Conservation (phyloP, 805 yeast species). For the Candida morakotiae region DNA sequence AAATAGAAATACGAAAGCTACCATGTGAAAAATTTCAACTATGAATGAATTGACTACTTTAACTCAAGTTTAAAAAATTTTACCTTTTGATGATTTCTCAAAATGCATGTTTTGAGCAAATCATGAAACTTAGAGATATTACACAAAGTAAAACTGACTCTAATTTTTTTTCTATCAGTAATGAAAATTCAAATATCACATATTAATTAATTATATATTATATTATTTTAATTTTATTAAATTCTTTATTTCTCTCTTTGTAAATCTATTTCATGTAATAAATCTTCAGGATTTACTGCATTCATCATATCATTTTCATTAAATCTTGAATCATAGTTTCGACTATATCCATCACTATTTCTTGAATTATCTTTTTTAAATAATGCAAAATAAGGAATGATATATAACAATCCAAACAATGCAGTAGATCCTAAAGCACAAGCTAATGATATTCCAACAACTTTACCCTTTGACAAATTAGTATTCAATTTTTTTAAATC, state of each 20-base stretch:
- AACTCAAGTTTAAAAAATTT: no score
- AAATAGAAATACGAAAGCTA: no score
- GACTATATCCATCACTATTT: neutral
- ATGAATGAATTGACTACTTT: no score
- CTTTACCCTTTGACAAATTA: slow-evolving; percentile 34
- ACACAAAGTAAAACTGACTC: no score
- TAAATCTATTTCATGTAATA: slow-evolving; percentile 42
- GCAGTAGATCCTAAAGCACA: slow-evolving; percentile 43
- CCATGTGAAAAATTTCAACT: slow-evolving; percentile 1
- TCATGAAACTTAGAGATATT: no score
- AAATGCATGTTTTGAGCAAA: no score
- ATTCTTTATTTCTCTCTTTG: slow-evolving; percentile 20
- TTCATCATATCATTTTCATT: slow-evolving; percentile 43
- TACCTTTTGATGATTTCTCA: no score
- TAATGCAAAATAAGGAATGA: slow-evolving; percentile 35
- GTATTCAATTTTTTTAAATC: slow-evolving; percentile 19
- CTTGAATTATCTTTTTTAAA: slow-evolving; percentile 17
- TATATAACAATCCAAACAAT: slow-evolving; percentile 35
- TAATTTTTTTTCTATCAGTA: no score
- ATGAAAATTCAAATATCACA: no score
- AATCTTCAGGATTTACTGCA: slow-evolving; percentile 40
- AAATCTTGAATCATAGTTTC: slow-evolving; percentile 28
- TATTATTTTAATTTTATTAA: no score
- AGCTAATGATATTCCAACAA: slow-evolving; percentile 43
- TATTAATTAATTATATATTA: no score